Conservation (phyloP, 495 filamentous ascomycete species). For the Mycothermus thermophilus region DNA sequence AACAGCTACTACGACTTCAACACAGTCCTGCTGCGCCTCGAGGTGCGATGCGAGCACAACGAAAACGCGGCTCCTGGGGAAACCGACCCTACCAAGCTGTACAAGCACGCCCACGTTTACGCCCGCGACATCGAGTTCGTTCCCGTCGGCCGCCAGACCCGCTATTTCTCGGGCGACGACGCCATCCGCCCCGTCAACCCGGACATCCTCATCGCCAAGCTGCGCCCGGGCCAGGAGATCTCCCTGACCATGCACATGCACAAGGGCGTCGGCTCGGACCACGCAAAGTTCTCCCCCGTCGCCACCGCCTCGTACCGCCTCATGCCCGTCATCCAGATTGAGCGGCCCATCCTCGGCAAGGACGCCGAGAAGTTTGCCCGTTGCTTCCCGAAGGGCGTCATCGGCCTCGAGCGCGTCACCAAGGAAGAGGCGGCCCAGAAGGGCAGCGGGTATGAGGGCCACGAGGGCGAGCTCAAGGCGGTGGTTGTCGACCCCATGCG, state of each 20-base stretch:
- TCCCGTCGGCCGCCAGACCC: slow-evolving; percentile 56
- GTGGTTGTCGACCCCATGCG: slow-evolving; percentile 71
- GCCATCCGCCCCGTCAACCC: slow-evolving; percentile 67
- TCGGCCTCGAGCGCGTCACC: slow-evolving; percentile 61
- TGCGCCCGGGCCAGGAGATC: slow-evolving; percentile 81
- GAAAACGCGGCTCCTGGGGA: slow-evolving; percentile 51
- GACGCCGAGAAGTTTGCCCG: slow-evolving; percentile 80
- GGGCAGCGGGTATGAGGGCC: slow-evolving; percentile 56
- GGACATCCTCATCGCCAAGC: slow-evolving; percentile 86
- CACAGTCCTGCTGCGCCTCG: slow-evolving; percentile 57
- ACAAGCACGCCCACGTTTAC: slow-evolving; percentile 77
- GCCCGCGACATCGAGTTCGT: slow-evolving; percentile 64
- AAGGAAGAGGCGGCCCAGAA: slow-evolving; percentile 45
- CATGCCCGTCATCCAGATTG: slow-evolving; percentile 72
- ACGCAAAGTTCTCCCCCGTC: slow-evolving; percentile 95
- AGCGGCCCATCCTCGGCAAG: slow-evolving; percentile 63
- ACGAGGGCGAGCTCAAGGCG: slow-evolving; percentile 63
- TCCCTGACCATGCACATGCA: slow-evolving; percentile 73
- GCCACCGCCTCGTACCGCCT: slow-evolving; percentile 87
- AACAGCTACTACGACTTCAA: slow-evolving; percentile 57
- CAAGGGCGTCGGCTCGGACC: slow-evolving; percentile 88
- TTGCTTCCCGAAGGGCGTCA: slow-evolving; percentile 86
- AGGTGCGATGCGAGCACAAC: slow-evolving; percentile 66
- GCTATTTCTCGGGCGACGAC: slow-evolving; percentile 52
- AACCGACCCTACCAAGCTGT: slow-evolving; percentile 68